A percentile compares a stretch with the other conserved stretches of the same genome.
Conservation (phyloP, 2,329 filamentous ascomycete genomes). For the Paramyrothecium sp. region DNA sequence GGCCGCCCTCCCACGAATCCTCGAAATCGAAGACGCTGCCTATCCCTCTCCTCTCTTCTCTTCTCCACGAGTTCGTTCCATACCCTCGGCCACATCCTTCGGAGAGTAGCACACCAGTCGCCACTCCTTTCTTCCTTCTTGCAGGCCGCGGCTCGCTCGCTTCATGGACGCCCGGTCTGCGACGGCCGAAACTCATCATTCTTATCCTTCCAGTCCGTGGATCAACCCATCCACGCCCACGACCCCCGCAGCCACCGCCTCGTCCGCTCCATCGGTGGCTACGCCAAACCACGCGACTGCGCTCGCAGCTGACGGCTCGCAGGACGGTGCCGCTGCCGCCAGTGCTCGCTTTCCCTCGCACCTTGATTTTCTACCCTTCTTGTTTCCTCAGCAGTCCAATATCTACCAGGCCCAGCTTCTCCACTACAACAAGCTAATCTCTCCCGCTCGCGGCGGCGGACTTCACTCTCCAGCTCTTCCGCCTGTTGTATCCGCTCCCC, state of each 20-base stretch:
- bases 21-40: background rate
- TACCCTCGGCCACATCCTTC: background rate
- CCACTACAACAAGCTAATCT: conserved; percentile 65
- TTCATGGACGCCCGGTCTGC: conserved; percentile 39
- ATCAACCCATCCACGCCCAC: conserved; percentile 22
- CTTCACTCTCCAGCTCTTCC: conserved; percentile 56
- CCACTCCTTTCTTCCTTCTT: background rate
- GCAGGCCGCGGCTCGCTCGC: conserved; percentile 9
- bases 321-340: conserved; percentile 26
- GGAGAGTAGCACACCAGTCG: background rate
- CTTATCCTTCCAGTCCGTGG: conserved; percentile 32
- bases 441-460: conserved; percentile 54
- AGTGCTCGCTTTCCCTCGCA: conserved; percentile 36
- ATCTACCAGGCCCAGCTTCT: conserved; percentile 62
- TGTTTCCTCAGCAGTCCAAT: conserved; percentile 58
- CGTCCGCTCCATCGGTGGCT: conserved; percentile 17
- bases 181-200: conserved; percentile 35
- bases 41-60: background rate
- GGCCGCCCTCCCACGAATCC: background rate
- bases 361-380: conserved; percentile 54
- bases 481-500: conserved; percentile 53
- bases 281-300: conserved; percentile 21
- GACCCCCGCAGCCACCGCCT: conserved; percentile 21
- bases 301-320: conserved; percentile 27
- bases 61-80: background rate